Base-by-base conservation (phyloP, 371 early-diverging fungal species). In the Mucor saturninus region DNA sequence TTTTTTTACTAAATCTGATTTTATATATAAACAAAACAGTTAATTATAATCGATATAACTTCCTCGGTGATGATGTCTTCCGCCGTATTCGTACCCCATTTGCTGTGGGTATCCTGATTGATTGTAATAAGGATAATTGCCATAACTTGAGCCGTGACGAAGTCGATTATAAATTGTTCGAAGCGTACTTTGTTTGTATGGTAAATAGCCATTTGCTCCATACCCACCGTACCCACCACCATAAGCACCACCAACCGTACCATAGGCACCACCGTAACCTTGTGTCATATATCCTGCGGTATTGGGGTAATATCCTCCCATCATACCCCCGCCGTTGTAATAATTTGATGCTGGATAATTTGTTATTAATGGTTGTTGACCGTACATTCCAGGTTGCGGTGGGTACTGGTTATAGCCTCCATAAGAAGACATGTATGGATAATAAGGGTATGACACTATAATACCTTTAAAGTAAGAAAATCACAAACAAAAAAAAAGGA, bases 181-280 rank as follows among this genome's bases (percentile, higher is more conserved):
- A 38, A 68, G 21, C 32, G 68, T 68, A 39, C 68, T 68, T 52
- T 54, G 63, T 59, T 68, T 63, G 56, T 68, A 68, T 5, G 63
- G 64, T 31, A 59, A 37, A 43, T 54, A 60, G 6, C 59, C 49
- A 4, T 50, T 37, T 21, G 56, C 61, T 21, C 45, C 43, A 30
- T 54, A 48, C n/a, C 48, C 45, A n/a, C 60, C 50, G 28, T 62
- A 62, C 10, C 60, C 60, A 28, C 53, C 40, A 7, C 53, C 52
- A 31, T 64, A 64, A 9, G 7, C 42, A n/a, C 60, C 51, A 31
- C 40, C 21, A 21, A 21, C 21, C 21, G 21, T 21, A 21, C 21
- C 51, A 30, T n/a, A 21, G 5, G 29, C 35, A 54, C 21, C 37
- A 32, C 53, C 54, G n/a, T 61, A 61, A 29, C 54, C 43, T 31